Evolutionary conservation across 75 land plant species (phyloP).

Genomic region (Ceratopteris richardii): DNA sequence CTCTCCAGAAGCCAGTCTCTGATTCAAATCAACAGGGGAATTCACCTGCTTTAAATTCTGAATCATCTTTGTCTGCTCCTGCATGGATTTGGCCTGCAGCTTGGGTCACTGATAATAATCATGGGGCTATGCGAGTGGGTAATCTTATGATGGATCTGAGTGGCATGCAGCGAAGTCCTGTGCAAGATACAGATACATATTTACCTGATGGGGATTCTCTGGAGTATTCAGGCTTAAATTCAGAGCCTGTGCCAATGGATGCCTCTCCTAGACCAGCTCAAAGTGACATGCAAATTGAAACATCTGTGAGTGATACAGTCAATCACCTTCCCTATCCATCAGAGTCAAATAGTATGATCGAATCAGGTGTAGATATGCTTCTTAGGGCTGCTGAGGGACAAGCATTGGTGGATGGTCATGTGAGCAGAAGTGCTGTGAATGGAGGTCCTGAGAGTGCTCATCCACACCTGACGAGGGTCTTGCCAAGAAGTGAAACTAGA

Average conservation of each 20-base stretch:
- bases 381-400: slow-evolving; percentile 18
- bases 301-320: not conserved
- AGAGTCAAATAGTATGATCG: slow-evolving; percentile 4
- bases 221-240: slow-evolving; percentile 8
- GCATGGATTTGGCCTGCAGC: slow-evolving; percentile 52
- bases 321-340: not conserved
- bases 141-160: slow-evolving; percentile 8
- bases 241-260: slow-evolving; percentile 30
- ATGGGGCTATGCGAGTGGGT: slow-evolving; percentile 22
- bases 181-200: slow-evolving; percentile 19
- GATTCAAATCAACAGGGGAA: slow-evolving; percentile 14
- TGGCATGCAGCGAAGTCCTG: slow-evolving; percentile 11
- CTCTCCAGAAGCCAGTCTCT: slow-evolving; percentile 23
- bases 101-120: slow-evolving; percentile 22
- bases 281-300: not conserved
- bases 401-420: slow-evolving; percentile 16
- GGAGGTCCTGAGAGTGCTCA: not conserved
- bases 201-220: slow-evolving; percentile 11
- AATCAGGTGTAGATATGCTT: slow-evolving; percentile 15
- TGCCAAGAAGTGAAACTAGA: slow-evolving; percentile 3
- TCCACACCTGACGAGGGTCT: not conserved
- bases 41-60: slow-evolving; percentile 13
- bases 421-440: not conserved
- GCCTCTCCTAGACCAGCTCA: slow-evolving; percentile 21
- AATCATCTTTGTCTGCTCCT: slow-evolving; percentile 42